Evolutionary conservation across 352 stramenopile genomes (phyloP), one percentile per base, ranked within the genome.

Genomic region (Pythium dissotocum): DNA sequence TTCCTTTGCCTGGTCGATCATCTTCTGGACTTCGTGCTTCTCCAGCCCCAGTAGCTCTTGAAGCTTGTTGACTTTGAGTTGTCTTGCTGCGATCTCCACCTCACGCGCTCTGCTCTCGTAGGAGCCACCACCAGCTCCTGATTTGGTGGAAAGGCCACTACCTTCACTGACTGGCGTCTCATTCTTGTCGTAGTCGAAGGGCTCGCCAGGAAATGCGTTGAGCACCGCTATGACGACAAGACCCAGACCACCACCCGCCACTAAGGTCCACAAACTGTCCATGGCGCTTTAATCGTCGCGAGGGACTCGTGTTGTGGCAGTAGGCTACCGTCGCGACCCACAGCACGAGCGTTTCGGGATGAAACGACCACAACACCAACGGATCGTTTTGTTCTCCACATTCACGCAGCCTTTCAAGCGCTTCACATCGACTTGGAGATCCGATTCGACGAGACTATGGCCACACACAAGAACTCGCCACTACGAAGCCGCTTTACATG

Each of bases 1-100:
- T 14, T 59, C 46, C 62, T 88, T 80, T 3, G 72, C 76, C 26
- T 73, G 69, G 3, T 75, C 54, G 0, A 90, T 63, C 33, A 89
- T 65, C 32, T 77, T 60, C 18, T 81, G 63, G 48, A 80, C 65
- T 49, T 83, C 77, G 8, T 75, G 35, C 58, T 80, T 80, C 57
- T 90, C 75, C 4, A 88, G 36, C 16, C 79, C 79, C 10, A 90
- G 73, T 7, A 90, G 61, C 54, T 77, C 60, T 71, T 90, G 82
- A 6, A 92, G 71, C 56, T 87, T 85, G 16, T 88, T 61, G 56
- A 88, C 65, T 30, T 80, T 83, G 7, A 81, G 59, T 18, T 71
- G 73, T 12, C 77, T 71, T 9, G 70, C 75, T 12, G 77, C 72
- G 26, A 83, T 68, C 2, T 80, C 77, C 4, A 75, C 69, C 28